Base-by-base conservation (phyloP, 768 basidiomycete species). In the Boletales sp. region DNA sequence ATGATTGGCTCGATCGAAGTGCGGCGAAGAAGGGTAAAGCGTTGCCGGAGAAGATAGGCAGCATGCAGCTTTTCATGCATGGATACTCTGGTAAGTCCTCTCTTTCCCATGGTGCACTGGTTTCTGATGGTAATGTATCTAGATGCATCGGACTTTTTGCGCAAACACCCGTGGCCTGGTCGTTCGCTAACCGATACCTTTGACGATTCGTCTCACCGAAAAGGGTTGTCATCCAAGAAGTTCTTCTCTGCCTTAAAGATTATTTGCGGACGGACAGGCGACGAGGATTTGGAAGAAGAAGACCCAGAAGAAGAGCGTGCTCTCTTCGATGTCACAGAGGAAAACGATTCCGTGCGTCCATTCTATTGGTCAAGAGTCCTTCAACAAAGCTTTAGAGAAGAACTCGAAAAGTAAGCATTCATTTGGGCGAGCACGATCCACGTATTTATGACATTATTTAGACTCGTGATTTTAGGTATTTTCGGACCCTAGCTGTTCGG, bases 101-200 rank as follows among this genome's bases (percentile, higher is more conserved):
- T 47, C 14, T 6, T 36, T 24, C n/a, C 19, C 24, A 17, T 21
- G 21, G 21, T 21, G 7, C 29, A 29, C 39, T 5, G 19, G 24
- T 18, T 21, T 40, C 42, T 44, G 8, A 42, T 29, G 35, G 21
- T 29, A 44, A 21, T 5, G 19, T 44, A 5, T 45, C n/a, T 35
- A 88, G 92, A 94, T 66, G 90, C 90, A 1, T 90, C 89, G 3
- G 89, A 90, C 43, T 94, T 94, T 59, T 76, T 95, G 50, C 78
- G 87, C 42, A 86, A 82, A 58, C 79, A 94, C 61, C 91, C 92
- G 3, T 92, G 86, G 86, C 93, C 93, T 3, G 90, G 90, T 14
- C 81, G 90, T 31, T 79, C 87, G 10, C 84, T 93, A 15, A 71
- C 85, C 3, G 90, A 93, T 64, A 93, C 90, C 2, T 93, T 89